Conservation (phyloP, 1,139 yeast genomes). For the Yamadazyma diddensiae region DNA sequence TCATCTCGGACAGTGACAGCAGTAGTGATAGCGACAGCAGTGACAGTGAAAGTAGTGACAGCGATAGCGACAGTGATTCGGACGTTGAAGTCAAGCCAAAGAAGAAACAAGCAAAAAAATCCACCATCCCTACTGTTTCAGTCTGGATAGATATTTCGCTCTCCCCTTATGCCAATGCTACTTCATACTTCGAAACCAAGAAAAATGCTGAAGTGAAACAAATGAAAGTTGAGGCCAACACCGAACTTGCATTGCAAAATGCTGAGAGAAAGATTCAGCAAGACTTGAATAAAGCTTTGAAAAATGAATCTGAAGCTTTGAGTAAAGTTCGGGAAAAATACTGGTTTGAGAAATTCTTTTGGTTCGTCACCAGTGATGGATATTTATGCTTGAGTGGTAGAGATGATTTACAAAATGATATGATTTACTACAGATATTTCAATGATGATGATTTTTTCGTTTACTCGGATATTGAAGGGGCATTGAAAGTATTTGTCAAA, state of each 20-base stretch:
- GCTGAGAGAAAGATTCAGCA: slow-evolving; percentile 77
- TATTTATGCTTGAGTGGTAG: slow-evolving; percentile 85
- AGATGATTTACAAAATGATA: slow-evolving; percentile 80
- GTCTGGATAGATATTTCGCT: slow-evolving; percentile 67
- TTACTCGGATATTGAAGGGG: slow-evolving; percentile 70
- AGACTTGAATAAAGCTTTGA: slow-evolving; percentile 67
- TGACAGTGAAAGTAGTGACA: slow-evolving; percentile 24
- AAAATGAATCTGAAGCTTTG: slow-evolving; percentile 60
- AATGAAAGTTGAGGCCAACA: slow-evolving; percentile 74
- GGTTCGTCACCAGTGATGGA: slow-evolving; percentile 92
- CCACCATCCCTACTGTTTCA: slow-evolving; percentile 22
- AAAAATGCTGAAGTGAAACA: slow-evolving; percentile 78
- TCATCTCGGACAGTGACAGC: slow-evolving; percentile 23
- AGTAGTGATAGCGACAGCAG: slow-evolving; percentile 26
- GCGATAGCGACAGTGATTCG: slow-evolving; percentile 26
- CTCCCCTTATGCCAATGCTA: slow-evolving; percentile 88
- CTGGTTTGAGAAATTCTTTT: slow-evolving; percentile 92
- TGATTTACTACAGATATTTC: slow-evolving; percentile 77
- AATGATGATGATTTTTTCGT: slow-evolving; percentile 71
- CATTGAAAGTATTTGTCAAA: slow-evolving; percentile 74
- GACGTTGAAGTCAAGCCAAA: slow-evolving; percentile 21
- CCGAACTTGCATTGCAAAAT: slow-evolving; percentile 75
- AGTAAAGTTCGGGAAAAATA: slow-evolving; percentile 67
- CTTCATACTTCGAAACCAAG: slow-evolving; percentile 78
- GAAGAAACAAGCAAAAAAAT: slow-evolving; percentile 11